Base-by-base conservation (phyloP, 345 rosid genomes). In the Jatropha curcas region DNA sequence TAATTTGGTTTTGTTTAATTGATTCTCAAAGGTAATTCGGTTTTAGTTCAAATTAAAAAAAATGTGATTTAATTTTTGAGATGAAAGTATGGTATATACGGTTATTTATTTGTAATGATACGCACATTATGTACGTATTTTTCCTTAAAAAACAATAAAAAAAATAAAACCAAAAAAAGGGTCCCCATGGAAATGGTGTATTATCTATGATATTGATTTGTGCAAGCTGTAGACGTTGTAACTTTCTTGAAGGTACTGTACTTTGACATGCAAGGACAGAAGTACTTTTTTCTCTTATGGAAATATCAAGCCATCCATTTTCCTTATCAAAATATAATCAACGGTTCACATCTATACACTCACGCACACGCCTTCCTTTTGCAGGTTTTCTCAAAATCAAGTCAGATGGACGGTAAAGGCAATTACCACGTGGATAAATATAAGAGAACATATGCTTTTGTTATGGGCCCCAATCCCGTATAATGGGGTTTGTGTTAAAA, bases 401-500 rank as follows among this genome's bases (percentile, higher is more conserved):
- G 4, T 24, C 7, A n/a, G 77, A 46, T 74, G 69, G 43, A 76
- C 77, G 72, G 81, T 11, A 22, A 11, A 9, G 20, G n/a, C 2
- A 39, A 10, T 27, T 8, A 4, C 20, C 68, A 53, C 66, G 61
- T 28, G 57, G 73, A 20, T 4, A 22, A 7, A 28, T 3, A 3
- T 11, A 1, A 5, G 51, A 4, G 0, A 7, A 25, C 16, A 16
- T n/a, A 24, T 17, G 28, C 14, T 10, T 5, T 4, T 22, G 51
- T n/a, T n/a, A n/a, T 62, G 58, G 71, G 74, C n/a, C 64, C 68
- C 56, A 1, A 1, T 5, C 55, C 60, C 57, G 14, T 20, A 41
- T 25, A 39, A 27, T 33, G 22, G 48, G 35, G 19, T 2, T 58
- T 20, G 60, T 58, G 27, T 17, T n/a, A 58, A 60, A 70, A 64